A percentile compares a stretch with the other conserved stretches of the same genome.
phyloP scores from a whole-genome alignment of 352 stramenopile species.

The Aphanomyces cochlioides region DNA sequence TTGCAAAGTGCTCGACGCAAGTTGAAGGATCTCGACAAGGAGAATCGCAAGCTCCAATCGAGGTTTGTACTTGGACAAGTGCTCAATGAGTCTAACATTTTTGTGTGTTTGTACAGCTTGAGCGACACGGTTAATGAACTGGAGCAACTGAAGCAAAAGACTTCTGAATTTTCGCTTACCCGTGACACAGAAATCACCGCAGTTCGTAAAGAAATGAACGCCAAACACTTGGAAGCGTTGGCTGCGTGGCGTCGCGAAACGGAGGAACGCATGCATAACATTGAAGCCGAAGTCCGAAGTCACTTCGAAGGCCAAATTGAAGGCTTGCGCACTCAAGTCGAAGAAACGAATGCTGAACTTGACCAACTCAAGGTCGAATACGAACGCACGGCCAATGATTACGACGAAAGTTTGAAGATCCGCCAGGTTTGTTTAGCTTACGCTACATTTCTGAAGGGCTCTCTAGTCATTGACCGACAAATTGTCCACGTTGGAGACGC shows the following conservation, averaged over 20 bases:
- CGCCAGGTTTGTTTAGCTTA: slow-evolving; percentile 39
- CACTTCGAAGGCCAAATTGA: slow-evolving; percentile 61
- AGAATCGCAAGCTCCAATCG: slow-evolving; percentile 41
- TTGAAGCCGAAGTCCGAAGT: slow-evolving; percentile 70
- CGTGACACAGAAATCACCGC: slow-evolving; percentile 65
- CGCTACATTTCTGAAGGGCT: not conserved
- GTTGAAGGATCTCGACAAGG: slow-evolving; percentile 71
- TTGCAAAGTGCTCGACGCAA: slow-evolving; percentile 55
- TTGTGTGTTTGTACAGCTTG: slow-evolving; percentile 33
- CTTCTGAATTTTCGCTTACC: slow-evolving; percentile 61
- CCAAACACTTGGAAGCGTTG: slow-evolving; percentile 67
- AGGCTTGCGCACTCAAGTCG: slow-evolving; percentile 56
- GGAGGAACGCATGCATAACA: slow-evolving; percentile 59
- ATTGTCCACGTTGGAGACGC: slow-evolving; percentile 68
- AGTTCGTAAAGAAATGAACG: slow-evolving; percentile 70
- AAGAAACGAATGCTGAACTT: slow-evolving; percentile 55
- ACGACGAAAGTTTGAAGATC: slow-evolving; percentile 71
- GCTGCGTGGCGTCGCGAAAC: slow-evolving; percentile 75
- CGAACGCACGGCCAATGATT: slow-evolving; percentile 72
- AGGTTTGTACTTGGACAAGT: slow-evolving; percentile 1
- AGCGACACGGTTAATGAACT: slow-evolving; percentile 63
- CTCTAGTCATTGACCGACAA: slow-evolving; percentile 60
- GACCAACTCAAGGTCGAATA: slow-evolving; percentile 70
- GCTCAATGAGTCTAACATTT: not conserved
- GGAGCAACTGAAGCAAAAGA: slow-evolving; percentile 70